phyloP scores from a whole-genome alignment of 1,284 basidiomycete genomes.

The Ganoderma lucidum region DNA sequence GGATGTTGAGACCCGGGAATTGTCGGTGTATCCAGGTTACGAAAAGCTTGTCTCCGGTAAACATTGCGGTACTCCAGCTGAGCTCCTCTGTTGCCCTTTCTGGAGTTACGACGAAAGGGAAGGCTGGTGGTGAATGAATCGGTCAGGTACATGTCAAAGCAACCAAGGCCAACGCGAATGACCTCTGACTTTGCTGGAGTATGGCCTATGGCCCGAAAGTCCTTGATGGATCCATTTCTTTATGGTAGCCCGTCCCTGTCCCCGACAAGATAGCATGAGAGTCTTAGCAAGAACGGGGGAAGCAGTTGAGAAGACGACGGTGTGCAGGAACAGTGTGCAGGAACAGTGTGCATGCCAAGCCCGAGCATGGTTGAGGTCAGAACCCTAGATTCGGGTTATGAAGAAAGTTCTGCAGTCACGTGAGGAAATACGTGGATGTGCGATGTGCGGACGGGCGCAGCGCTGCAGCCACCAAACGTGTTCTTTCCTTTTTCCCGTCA shows the following conservation, averaged over 20 bases:
- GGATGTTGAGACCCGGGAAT: slow-evolving; percentile 38
- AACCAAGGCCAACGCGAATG: slow-evolving; percentile 20
- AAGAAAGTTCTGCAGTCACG: slow-evolving; percentile 7
- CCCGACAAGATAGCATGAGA: slow-evolving; percentile 22
- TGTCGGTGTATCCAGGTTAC: slow-evolving; percentile 37
- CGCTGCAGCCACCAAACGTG: slow-evolving; percentile 14
- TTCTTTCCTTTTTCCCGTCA: slow-evolving; percentile 1
- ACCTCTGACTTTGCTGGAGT: slow-evolving; percentile 57
- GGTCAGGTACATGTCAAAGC: slow-evolving; percentile 3
- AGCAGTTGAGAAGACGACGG: slow-evolving; percentile 2
- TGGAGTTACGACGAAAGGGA: slow-evolving; percentile 47
- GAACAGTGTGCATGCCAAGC: not conserved
- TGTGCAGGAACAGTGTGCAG: not conserved
- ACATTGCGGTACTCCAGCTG: slow-evolving; percentile 30
- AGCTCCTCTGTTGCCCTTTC: slow-evolving; percentile 45
- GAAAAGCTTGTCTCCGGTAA: slow-evolving; percentile 30
- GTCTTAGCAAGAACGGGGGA: not conserved
- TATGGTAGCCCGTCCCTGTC: not conserved
- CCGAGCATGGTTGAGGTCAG: not conserved
- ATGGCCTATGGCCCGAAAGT: slow-evolving; percentile 23
- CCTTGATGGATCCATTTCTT: not conserved
- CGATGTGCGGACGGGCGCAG: not conserved
- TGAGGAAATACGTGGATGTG: slow-evolving; percentile 25
- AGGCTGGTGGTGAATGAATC: slow-evolving; percentile 39
- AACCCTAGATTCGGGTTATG: slow-evolving; percentile 23